Base-by-base conservation (phyloP, 345 rosid genomes). In the Mangifera indica region DNA sequence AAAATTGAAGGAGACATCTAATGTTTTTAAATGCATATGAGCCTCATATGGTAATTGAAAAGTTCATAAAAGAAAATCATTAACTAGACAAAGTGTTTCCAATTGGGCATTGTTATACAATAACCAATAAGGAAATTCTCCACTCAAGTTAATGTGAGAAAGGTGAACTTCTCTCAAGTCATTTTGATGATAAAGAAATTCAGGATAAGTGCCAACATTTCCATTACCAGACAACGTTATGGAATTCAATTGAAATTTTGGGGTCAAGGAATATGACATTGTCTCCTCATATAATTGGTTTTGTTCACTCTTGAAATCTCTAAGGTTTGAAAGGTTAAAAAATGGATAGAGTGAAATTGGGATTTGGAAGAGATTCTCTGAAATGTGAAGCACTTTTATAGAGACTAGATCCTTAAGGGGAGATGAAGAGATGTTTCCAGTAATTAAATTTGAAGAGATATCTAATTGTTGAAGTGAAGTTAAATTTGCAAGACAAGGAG, bases 61-160 rank as follows among this genome's bases (percentile, higher is more conserved):
- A 34, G 40, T 34, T 34, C 40, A 3, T 5, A 5, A 34, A 2
- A 34, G 40, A 34, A 5, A 34, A 34, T 34, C 7, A 34, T 34
- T 34, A 34, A 34, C 40, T 34, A 34, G 40, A 34, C 40, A 34
- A 34, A 34, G 40, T 34, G 7, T 34, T 34, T 34, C 40, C 40
- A 34, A 34, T 34, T 34, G 3, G 40, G 40, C 7, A 34, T 34
- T 34, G 40, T 34, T 34, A 5, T 3, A 34, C 40, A 56, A 24
- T 14, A 56, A 56, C 60, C 60, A 56, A 56, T 22, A 8, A 7
- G 34, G 60, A 56, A 80, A 66, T 2, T 59, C 46, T 37, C 78
- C 74, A 0, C 0, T 26, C 32, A 70, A 51, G 1, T n/a, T 2
- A 10, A 18, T 20, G 2, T 51, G n/a, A 1, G 60, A 52, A 2